Evolutionary conservation across 1,139 yeast species (phyloP).

Genomic region (Spathaspora jeffriesii): DNA sequence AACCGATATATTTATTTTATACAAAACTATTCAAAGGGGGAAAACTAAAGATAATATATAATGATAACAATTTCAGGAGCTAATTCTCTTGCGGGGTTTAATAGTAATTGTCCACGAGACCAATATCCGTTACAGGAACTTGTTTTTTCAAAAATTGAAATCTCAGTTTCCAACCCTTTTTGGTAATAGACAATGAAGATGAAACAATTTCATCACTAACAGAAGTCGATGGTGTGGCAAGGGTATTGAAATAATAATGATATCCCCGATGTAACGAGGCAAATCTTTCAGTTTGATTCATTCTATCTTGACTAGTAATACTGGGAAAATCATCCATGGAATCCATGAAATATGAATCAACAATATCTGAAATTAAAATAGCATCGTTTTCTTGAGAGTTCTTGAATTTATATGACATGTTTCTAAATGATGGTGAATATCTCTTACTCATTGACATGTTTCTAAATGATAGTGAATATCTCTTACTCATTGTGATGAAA

Average conservation of each 20-base stretch:
- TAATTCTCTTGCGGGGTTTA: too few relatives aligned
- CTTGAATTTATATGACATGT: neutral
- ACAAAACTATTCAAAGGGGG: too few relatives aligned
- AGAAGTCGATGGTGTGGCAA: conserved; percentile 3
- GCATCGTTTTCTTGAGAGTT: conserved; percentile 5
- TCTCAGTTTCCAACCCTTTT: neutral
- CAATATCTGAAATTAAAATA: conserved; percentile 9
- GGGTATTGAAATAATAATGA: conserved; percentile 9
- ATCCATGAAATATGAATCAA: conserved; percentile 10
- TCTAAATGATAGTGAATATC: too few relatives aligned
- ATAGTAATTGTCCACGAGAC: too few relatives aligned
- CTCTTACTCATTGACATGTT: too few relatives aligned
- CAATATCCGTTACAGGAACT: too few relatives aligned
- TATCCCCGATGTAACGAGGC: conserved; percentile 12
- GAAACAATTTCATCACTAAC: neutral
- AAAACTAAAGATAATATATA: too few relatives aligned
- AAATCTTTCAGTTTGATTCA: conserved; percentile 5
- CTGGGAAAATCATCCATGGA: conserved; percentile 2
- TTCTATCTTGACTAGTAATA: neutral
- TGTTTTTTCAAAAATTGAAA: neutral
- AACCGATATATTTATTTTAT: too few relatives aligned
- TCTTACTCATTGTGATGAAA: too few relatives aligned
- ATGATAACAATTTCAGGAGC: too few relatives aligned
- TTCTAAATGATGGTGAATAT: too few relatives aligned
- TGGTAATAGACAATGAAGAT: neutral